Base-by-base conservation (phyloP, 176 grass and related monocot genomes). In the Eremochloa ophiuroides region DNA sequence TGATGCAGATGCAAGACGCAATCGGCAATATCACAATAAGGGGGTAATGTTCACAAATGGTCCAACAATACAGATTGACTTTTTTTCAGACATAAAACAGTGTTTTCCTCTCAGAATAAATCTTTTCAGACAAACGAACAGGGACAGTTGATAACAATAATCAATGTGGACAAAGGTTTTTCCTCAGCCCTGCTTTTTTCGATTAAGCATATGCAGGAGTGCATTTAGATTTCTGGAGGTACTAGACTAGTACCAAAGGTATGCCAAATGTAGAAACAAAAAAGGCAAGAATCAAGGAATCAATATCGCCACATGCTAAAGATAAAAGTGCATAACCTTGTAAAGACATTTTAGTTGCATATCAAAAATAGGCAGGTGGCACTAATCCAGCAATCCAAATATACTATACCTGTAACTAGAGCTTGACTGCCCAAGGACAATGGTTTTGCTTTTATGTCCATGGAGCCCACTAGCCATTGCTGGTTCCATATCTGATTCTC, bases 321-420 rank as follows among this genome's bases (percentile, higher is more conserved):
- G 15, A 18, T 4, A 55, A 80, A 84, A 62, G 25, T 47, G 22
- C 25, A 50, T 71, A 6, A 22, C 48, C 30, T 38, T 37, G 12
- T 25, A 69, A 69, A 29, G 66, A 20, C 51, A 3, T 51, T 16
- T 62, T 43, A 62, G 25, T 44, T 15, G 75, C 17, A 80, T 69
- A 60, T 73, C 8, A 40, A 67, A 71, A 68, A 75, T 40, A 75
- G 50, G 50, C 23, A 80, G 26, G 51, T 42, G 34, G 41, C 22
- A 69, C 70, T 42, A 75, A 84, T 62, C 25, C 51, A 69, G 31
- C 51, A 75, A 35, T 10, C 64, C 66, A 53, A 62, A n/a, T n/a
- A n/a, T n/a, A n/a, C n/a, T 75, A 40, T 16, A 48, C 43, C 30
- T 22, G 13, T 9, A 69, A 41, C 69, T 30, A 68, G 18, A 67